Evolutionary conservation across 1,139 yeast genomes (phyloP).

Genomic region (Yamadazyma kanchanaburiensis): DNA sequence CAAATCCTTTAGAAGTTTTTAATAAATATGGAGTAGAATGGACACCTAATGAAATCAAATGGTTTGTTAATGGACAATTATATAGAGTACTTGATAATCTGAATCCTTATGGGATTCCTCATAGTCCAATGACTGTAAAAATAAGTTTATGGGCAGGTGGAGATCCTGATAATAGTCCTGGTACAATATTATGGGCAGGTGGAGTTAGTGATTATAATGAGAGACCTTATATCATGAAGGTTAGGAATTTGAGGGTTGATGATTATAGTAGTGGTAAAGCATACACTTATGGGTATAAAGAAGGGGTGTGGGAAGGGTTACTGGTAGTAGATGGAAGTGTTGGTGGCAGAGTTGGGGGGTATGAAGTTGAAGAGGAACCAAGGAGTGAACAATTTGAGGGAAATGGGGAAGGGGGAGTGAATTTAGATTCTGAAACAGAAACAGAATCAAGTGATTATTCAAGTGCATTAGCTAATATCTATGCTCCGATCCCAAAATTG

Average conservation of each 20-base stretch:
- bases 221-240: constrained; percentile 35
- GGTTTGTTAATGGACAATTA: constrained; percentile 29
- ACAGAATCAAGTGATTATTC: too few species aligned
- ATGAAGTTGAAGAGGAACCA: too few species aligned
- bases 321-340: constrained; percentile 9
- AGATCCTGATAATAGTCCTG: constrained; percentile 28
- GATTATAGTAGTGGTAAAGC: constrained; percentile 32
- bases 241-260: constrained; percentile 24
- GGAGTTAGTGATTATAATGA: constrained; percentile 31
- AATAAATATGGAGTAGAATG: constrained; percentile 36
- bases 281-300: constrained; percentile 26
- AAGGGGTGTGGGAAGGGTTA: constrained; percentile 9
- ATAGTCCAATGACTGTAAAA: constrained; percentile 36
- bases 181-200: constrained; percentile 44
- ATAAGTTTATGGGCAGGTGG: constrained; percentile 46
- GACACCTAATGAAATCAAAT: constrained; percentile 30
- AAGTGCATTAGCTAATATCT: too few species aligned
- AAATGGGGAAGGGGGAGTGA: too few species aligned
- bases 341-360: constrained; percentile 8
- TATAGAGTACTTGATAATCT: constrained; percentile 20
- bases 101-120: constrained; percentile 31
- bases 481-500: too few species aligned
- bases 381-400: too few species aligned
- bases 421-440: too few species aligned
- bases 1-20: constrained; percentile 21